A percentile compares a stretch with the other conserved stretches of the same genome.
Conservation (phyloP, 2,329 filamentous ascomycete genomes). For the Aspergillus glaucus region DNA sequence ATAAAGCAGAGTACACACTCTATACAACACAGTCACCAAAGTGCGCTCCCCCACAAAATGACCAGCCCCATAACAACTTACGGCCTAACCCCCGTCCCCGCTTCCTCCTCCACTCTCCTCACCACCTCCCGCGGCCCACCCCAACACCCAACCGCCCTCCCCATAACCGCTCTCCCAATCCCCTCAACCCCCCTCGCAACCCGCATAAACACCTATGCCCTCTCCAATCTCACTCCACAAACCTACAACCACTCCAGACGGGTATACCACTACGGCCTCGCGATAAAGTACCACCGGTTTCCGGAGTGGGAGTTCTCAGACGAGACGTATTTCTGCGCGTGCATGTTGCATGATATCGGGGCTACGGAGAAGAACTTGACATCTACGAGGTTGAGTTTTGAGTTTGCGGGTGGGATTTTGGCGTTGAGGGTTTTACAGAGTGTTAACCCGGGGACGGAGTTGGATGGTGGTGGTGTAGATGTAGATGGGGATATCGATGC, state of each 20-base stretch:
- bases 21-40: too few species aligned
- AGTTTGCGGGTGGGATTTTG: constrained; percentile 60
- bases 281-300: constrained; percentile 36
- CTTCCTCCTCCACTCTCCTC: background rate
- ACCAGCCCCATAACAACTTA: background rate
- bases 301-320: constrained; percentile 36
- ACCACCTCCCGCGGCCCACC: background rate
- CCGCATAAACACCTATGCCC: constrained; percentile 13
- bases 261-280: constrained; percentile 56
- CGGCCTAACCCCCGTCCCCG: background rate
- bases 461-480: background rate
- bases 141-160: constrained; percentile 4
- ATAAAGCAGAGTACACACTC: background rate
- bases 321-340: constrained; percentile 54
- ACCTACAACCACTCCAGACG: constrained; percentile 67
- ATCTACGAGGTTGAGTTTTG: constrained; percentile 59
- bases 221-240: constrained; percentile 5
- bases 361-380: constrained; percentile 52
- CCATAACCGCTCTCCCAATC: constrained; percentile 10
- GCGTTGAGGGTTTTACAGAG: constrained; percentile 48
- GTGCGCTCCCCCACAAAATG: background rate
- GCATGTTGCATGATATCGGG: constrained; percentile 66
- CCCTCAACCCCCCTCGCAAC: constrained; percentile 3
- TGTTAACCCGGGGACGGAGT: constrained; percentile 2
- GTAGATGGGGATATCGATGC: constrained; percentile 9